Conservation (phyloP, 768 basidiomycete genomes). For the Lactifluus rugatus region DNA sequence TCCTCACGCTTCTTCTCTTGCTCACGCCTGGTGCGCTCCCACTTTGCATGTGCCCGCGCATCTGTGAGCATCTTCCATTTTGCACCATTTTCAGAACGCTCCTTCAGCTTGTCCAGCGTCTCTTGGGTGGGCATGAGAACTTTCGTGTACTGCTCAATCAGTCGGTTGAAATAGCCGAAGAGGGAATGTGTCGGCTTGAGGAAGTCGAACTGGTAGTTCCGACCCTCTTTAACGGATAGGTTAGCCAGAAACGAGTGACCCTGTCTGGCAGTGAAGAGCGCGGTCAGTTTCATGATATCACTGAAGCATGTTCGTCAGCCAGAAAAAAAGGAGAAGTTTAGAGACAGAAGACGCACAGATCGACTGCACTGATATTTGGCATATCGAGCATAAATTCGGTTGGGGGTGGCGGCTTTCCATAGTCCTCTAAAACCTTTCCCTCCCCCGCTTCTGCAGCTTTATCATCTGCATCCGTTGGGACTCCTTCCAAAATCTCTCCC, state of each 20-base stretch:
- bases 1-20: slow-evolving; percentile 80
- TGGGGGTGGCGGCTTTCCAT: slow-evolving; percentile 67
- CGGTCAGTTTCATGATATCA: slow-evolving; percentile 93
- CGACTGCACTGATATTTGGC: slow-evolving; percentile 80
- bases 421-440: slow-evolving; percentile 32
- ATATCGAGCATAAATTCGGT: slow-evolving; percentile 79
- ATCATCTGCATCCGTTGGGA: slow-evolving; percentile 22
- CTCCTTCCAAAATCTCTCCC: slow-evolving; percentile 64
- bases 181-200: slow-evolving; percentile 92
- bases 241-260: slow-evolving; percentile 79
- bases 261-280: slow-evolving; percentile 87
- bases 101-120: slow-evolving; percentile 57
- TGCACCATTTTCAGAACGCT: slow-evolving; percentile 51
- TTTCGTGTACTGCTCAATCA: slow-evolving; percentile 93
- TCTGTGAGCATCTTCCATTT: slow-evolving; percentile 74
- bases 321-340: not conserved
- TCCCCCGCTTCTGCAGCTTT: slow-evolving; percentile 5
- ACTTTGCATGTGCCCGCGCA: slow-evolving; percentile 71
- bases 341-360: slow-evolving; percentile 58
- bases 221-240: slow-evolving; percentile 80
- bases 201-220: slow-evolving; percentile 98
- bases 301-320: slow-evolving; percentile 30
- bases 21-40: slow-evolving; percentile 78
- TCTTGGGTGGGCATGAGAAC: slow-evolving; percentile 79
- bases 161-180: slow-evolving; percentile 92